phyloP scores from a whole-genome alignment of 2,329 filamentous ascomycete genomes.

The Exophiala dermatitidis region DNA sequence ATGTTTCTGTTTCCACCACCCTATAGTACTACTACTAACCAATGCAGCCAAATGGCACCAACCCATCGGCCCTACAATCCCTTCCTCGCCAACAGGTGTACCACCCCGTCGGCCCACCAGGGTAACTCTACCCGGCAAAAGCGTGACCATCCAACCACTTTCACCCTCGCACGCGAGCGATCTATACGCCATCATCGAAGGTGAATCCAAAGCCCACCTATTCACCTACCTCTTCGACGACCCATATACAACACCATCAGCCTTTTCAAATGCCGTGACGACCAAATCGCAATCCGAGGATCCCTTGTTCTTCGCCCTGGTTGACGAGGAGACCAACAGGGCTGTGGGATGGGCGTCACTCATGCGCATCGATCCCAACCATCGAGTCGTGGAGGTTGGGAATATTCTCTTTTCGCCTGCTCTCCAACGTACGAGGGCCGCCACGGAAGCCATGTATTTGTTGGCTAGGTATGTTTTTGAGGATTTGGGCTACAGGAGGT shows the following conservation, averaged over 20 bases:
- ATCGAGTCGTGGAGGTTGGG: slow-evolving; percentile 53
- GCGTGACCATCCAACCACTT: slow-evolving; percentile 30
- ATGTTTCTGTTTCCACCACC: neutral
- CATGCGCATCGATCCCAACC: slow-evolving; percentile 42
- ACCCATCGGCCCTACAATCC: slow-evolving; percentile 12
- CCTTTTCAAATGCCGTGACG: slow-evolving; percentile 30
- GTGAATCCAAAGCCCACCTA: slow-evolving; percentile 27
- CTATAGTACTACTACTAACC: neutral
- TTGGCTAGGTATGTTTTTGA: slow-evolving; percentile 50
- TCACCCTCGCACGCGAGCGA: slow-evolving; percentile 28
- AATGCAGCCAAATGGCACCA: slow-evolving; percentile 10
- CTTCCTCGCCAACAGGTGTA: slow-evolving; percentile 8
- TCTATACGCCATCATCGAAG: slow-evolving; percentile 30
- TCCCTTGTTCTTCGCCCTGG: slow-evolving; percentile 42
- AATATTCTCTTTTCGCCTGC: slow-evolving; percentile 45
- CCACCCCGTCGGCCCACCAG: slow-evolving; percentile 5
- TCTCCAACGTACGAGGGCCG: slow-evolving; percentile 48
- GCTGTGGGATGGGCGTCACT: slow-evolving; percentile 39
- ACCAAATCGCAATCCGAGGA: slow-evolving; percentile 30
- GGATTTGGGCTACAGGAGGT: slow-evolving; percentile 47
- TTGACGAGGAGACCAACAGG: slow-evolving; percentile 33
- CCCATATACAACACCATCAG: slow-evolving; percentile 31
- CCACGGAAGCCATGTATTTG: slow-evolving; percentile 54
- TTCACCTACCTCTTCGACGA: slow-evolving; percentile 40
- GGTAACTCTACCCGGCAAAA: slow-evolving; percentile 25